Percentiles rank a stretch among this genome's conserved stretches.
Conservation (phyloP, 768 basidiomycete genomes). For the Rhodosporidiobolus odoratus region DNA sequence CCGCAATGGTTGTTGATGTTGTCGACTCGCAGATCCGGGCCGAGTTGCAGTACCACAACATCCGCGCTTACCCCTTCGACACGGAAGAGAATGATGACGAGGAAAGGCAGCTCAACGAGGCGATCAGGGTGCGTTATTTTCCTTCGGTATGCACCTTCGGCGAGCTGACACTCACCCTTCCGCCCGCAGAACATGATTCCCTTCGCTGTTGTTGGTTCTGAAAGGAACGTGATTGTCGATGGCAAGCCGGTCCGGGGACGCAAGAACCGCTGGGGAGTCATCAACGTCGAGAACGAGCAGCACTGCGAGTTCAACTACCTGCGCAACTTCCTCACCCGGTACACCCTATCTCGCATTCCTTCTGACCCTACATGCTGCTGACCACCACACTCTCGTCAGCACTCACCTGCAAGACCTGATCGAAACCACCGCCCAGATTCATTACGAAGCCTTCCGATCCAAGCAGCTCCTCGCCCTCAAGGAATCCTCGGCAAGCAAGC, state of each 20-base stretch:
- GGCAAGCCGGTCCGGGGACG: slow-evolving; percentile 91
- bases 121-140: slow-evolving; percentile 64
- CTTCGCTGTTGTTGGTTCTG: slow-evolving; percentile 96
- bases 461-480: slow-evolving; percentile 96
- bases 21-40: slow-evolving; percentile 70
- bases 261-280: slow-evolving; percentile 97
- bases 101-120: slow-evolving; percentile 80
- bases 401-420: slow-evolving; percentile 97
- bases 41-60: slow-evolving; percentile 83
- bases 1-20: background rate
- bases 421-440: slow-evolving; percentile 97
- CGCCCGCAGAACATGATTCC: slow-evolving; percentile 74
- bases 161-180: background rate
- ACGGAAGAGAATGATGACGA: slow-evolving; percentile 92
- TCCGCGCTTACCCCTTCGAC: slow-evolving; percentile 93
- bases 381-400: slow-evolving; percentile 48
- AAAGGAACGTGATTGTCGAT: slow-evolving; percentile 88
- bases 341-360: slow-evolving; percentile 40
- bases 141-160: background rate
- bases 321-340: slow-evolving; percentile 92
- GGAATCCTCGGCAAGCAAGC: slow-evolving; percentile 64
- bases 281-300: slow-evolving; percentile 91
- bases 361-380: background rate
- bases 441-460: slow-evolving; percentile 99
- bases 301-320: slow-evolving; percentile 99